Evolutionary conservation across 2,329 filamentous ascomycete genomes (phyloP).

Genomic region (Cladosporium sp.): DNA sequence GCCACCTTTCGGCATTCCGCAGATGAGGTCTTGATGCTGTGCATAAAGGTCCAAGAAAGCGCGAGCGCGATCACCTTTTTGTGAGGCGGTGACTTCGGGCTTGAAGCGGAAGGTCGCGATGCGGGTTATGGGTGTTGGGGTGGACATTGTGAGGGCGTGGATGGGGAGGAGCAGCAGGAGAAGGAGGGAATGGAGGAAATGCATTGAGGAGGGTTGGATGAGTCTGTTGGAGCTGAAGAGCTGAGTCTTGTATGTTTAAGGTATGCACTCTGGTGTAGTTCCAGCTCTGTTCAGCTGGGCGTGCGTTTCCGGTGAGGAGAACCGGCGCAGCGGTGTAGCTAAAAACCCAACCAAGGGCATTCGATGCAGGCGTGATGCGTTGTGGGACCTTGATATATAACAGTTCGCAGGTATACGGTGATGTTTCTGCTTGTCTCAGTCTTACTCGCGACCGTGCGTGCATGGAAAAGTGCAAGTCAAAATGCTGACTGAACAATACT

Average conservation of each 20-base stretch:
- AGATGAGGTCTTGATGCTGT: constrained; percentile 7
- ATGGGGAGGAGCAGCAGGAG: background rate
- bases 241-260: background rate
- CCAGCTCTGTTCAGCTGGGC: background rate
- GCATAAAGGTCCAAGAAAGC: constrained; percentile 7
- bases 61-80: constrained; percentile 6
- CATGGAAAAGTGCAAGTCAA: too few relatives aligned
- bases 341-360: too few relatives aligned
- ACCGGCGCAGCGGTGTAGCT: constrained; percentile 8
- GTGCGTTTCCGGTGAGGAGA: constrained; percentile 1
- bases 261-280: background rate
- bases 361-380: too few relatives aligned
- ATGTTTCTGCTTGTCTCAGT: too few relatives aligned
- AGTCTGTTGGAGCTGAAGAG: background rate
- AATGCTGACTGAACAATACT: too few relatives aligned
- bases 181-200: background rate
- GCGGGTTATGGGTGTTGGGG: background rate
- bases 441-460: too few relatives aligned
- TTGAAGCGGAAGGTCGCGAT: constrained; percentile 13
- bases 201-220: too few relatives aligned
- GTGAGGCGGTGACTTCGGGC: background rate
- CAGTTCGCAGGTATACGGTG: background rate
- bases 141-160: background rate
- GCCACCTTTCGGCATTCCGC: constrained; percentile 7
- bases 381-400: background rate